phyloP scores from a whole-genome alignment of 1,284 basidiomycete species.

The Veloboletus limbatus region DNA sequence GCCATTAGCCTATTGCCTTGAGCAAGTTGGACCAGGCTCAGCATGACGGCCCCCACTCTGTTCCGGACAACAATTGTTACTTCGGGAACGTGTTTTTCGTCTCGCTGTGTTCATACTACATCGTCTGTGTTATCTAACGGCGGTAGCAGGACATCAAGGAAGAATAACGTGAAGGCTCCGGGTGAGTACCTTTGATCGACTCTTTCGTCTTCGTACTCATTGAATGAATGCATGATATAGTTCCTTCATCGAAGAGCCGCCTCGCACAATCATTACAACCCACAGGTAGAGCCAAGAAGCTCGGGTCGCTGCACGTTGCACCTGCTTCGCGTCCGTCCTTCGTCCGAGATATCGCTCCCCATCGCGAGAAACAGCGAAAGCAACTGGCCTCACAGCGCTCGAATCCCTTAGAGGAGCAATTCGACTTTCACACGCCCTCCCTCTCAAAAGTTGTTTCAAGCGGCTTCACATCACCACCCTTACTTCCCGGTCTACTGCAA shows the following conservation, averaged over 20 bases:
- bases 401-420: constrained; percentile 40
- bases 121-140: constrained; percentile 8
- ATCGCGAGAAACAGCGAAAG: constrained; percentile 17
- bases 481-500: constrained; percentile 58
- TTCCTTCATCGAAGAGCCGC: constrained; percentile 34
- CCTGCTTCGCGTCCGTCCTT: constrained; percentile 20
- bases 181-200: constrained; percentile 15
- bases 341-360: constrained; percentile 31
- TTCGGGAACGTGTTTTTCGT: constrained; percentile 1
- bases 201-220: background rate
- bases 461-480: constrained; percentile 60
- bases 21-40: background rate
- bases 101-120: constrained; percentile 14
- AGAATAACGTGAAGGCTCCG: constrained; percentile 5
- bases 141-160: constrained; percentile 15
- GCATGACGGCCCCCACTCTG: constrained; percentile 11
- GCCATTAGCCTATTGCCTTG: background rate
- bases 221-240: constrained; percentile 10
- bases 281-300: constrained; percentile 26
- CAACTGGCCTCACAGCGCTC: constrained; percentile 4
- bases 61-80: constrained; percentile 3
- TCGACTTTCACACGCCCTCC: constrained; percentile 35
- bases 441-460: constrained; percentile 16
- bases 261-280: constrained; percentile 40
- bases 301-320: constrained; percentile 36